Conservation (phyloP, 257 asterid genomes). For the Cynanchum wilfordii region DNA sequence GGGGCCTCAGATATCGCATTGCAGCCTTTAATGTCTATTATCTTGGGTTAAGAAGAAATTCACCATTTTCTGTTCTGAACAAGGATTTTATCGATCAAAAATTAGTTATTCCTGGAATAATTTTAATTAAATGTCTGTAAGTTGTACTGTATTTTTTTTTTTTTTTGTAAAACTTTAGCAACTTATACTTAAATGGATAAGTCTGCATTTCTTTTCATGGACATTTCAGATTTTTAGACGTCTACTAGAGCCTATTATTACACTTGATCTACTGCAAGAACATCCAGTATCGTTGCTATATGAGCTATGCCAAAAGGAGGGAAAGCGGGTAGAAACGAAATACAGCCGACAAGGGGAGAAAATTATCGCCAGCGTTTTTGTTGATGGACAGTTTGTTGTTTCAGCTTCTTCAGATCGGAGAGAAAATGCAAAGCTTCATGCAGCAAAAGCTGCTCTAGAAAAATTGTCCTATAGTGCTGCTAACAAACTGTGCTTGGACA, state of each 20-base stretch:
- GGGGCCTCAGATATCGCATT: not conserved
- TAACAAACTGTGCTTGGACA: slow-evolving; percentile 5
- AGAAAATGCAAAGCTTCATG: slow-evolving; percentile 71
- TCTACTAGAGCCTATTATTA: slow-evolving; percentile 62
- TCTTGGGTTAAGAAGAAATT: not conserved
- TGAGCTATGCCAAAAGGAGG: slow-evolving; percentile 62
- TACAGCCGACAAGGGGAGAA: slow-evolving; percentile 41
- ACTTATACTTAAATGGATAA: not conserved
- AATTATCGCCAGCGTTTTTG: slow-evolving; percentile 44
- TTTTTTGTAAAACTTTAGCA: not conserved
- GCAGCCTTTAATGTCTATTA: not conserved
- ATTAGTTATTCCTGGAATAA: not conserved
- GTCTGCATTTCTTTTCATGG: not conserved
- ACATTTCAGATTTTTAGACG: slow-evolving; percentile 41
- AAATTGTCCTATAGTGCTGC: slow-evolving; percentile 24
- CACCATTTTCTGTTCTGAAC: not conserved
- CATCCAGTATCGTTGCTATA: slow-evolving; percentile 74
- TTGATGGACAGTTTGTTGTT: slow-evolving; percentile 51
- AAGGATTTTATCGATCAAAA: not conserved
- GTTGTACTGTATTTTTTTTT: not conserved
- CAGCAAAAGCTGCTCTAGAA: slow-evolving; percentile 63
- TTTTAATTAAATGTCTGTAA: not conserved
- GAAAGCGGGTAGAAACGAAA: slow-evolving; percentile 45
- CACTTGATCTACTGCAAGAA: slow-evolving; percentile 41
- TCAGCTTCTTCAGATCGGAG: slow-evolving; percentile 59